phyloP scores from a whole-genome alignment of 2,329 filamentous ascomycete species.

The Dothideomycetes sp. region DNA sequence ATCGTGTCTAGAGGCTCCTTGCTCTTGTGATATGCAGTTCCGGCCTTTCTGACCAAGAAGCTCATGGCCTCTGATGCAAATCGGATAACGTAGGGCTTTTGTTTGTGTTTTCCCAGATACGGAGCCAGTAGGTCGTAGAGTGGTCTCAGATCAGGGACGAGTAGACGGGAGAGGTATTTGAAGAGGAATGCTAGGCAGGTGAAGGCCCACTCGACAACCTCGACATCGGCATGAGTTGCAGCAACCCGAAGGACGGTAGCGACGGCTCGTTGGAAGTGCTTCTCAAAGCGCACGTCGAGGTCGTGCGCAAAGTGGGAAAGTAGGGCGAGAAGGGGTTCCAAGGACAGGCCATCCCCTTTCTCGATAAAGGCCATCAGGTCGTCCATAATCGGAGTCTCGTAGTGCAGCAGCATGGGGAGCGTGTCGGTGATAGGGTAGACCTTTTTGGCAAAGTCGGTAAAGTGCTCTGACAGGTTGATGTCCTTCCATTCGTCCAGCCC shows the following conservation, averaged over 20 bases:
- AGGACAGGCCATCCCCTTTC: slow-evolving; percentile 64
- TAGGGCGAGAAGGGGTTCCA: slow-evolving; percentile 83
- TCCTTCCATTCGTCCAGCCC: slow-evolving; percentile 84
- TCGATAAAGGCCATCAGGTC: slow-evolving; percentile 67
- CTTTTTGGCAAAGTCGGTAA: slow-evolving; percentile 66
- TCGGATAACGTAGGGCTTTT: slow-evolving; percentile 77
- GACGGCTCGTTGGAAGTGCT: slow-evolving; percentile 70
- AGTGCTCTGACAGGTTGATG: slow-evolving; percentile 77
- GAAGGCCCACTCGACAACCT: slow-evolving; percentile 97
- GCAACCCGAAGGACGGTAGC: slow-evolving; percentile 69
- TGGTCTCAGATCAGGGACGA: slow-evolving; percentile 77
- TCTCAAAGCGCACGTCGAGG: slow-evolving; percentile 76
- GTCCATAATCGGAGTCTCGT: slow-evolving; percentile 76
- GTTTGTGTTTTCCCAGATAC: slow-evolving; percentile 70
- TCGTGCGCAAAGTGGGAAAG: slow-evolving; percentile 92
- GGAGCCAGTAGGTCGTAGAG: slow-evolving; percentile 76
- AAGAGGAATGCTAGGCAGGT: slow-evolving; percentile 89
- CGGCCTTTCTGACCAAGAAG: slow-evolving; percentile 85
- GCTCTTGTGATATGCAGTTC: slow-evolving; percentile 65
- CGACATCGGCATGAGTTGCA: slow-evolving; percentile 59
- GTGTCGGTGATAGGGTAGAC: slow-evolving; percentile 75
- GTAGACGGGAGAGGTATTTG: slow-evolving; percentile 84
- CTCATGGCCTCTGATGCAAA: slow-evolving; percentile 94
- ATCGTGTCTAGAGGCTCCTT: slow-evolving; percentile 58
- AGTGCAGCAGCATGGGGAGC: slow-evolving; percentile 83